Percentiles rank a stretch among this genome's conserved stretches.
Conservation (phyloP, 1,139 yeast genomes). For the Yamadazyma diospyri region DNA sequence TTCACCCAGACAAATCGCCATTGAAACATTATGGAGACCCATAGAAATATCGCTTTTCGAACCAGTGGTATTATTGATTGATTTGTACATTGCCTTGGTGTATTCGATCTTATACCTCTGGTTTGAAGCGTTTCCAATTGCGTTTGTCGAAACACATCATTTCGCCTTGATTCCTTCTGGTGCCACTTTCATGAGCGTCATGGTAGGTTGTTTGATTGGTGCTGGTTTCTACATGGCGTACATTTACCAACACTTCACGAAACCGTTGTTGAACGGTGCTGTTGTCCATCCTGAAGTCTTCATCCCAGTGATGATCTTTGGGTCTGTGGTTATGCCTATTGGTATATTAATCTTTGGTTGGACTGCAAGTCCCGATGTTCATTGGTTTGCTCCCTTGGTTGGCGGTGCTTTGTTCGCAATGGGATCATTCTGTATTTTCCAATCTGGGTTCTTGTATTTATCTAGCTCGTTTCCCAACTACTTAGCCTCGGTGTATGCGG, state of each 20-base stretch:
- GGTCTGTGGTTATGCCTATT: slow-evolving; percentile 38
- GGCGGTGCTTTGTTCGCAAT: slow-evolving; percentile 38
- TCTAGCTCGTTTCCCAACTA: slow-evolving; percentile 33
- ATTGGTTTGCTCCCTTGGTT: slow-evolving; percentile 41
- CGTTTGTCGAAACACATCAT: slow-evolving; percentile 38
- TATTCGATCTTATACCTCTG: slow-evolving; percentile 55
- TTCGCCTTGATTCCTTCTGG: slow-evolving; percentile 53
- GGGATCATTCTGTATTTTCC: slow-evolving; percentile 41
- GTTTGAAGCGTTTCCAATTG: slow-evolving; percentile 63
- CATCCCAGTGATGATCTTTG: slow-evolving; percentile 19
- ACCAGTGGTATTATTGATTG: slow-evolving; percentile 44
- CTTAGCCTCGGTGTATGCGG: slow-evolving; percentile 59
- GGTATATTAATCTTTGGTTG: slow-evolving; percentile 51
- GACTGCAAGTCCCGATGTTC: slow-evolving; percentile 37
- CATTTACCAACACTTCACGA: slow-evolving; percentile 22
- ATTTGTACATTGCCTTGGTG: slow-evolving; percentile 50
- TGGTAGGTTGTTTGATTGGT: slow-evolving; percentile 28
- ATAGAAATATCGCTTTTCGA: slow-evolving; percentile 39
- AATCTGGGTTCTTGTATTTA: slow-evolving; percentile 34
- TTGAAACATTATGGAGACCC: slow-evolving; percentile 50
- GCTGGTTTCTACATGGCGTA: slow-evolving; percentile 22
- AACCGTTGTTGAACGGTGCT: slow-evolving; percentile 20
- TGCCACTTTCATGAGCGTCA: slow-evolving; percentile 39
- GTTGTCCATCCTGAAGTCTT: slow-evolving; percentile 37
- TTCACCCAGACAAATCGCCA: slow-evolving; percentile 20